A percentile compares a stretch with the other conserved stretches of the same genome.
Conservation (phyloP, 805 yeast genomes). For the Clavispora phyllophila region DNA sequence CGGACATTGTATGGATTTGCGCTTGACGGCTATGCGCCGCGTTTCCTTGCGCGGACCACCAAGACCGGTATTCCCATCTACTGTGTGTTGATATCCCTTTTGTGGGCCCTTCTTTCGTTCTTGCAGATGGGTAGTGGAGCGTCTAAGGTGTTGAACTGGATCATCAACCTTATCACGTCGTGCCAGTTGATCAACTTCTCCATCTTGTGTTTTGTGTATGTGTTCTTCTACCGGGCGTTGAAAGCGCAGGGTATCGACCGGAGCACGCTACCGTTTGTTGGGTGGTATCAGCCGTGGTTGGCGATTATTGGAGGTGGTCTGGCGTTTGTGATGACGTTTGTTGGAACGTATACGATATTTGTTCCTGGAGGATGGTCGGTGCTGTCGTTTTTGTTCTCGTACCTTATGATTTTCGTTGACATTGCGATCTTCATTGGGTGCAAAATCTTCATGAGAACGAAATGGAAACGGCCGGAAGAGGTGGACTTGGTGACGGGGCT, state of each 20-base stretch:
- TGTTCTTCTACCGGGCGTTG: constrained; percentile 14
- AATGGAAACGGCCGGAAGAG: constrained; percentile 13
- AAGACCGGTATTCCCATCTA: constrained; percentile 44
- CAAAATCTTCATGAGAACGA: constrained; percentile 11
- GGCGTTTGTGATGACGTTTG: constrained; percentile 14
- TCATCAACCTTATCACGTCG: constrained; percentile 30
- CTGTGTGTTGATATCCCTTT: constrained; percentile 37
- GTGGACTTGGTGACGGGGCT: constrained; percentile 26
- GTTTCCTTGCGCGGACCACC: constrained; percentile 50
- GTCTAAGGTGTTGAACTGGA: constrained; percentile 29
- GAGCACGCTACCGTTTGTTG: constrained; percentile 11
- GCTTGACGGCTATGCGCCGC: constrained; percentile 70
- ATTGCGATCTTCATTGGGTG: constrained; percentile 11
- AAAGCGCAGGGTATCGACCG: constrained; percentile 17
- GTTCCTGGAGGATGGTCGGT: constrained; percentile 12
- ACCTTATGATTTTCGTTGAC: constrained; percentile 15
- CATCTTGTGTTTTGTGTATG: constrained; percentile 20
- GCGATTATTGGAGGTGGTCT: constrained; percentile 20
- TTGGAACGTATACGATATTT: constrained; percentile 13
- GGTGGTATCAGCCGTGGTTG: constrained; percentile 19
- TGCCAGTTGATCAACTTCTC: constrained; percentile 23
- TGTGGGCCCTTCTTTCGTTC: constrained; percentile 61
- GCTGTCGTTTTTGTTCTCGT: constrained; percentile 13
- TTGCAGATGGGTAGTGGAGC: constrained; percentile 45
- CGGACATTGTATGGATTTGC: constrained; percentile 71